Percentiles rank a stretch among this genome's conserved stretches.
Conservation (phyloP, 495 filamentous ascomycete genomes). For the Saxophila tyrrhenica region DNA sequence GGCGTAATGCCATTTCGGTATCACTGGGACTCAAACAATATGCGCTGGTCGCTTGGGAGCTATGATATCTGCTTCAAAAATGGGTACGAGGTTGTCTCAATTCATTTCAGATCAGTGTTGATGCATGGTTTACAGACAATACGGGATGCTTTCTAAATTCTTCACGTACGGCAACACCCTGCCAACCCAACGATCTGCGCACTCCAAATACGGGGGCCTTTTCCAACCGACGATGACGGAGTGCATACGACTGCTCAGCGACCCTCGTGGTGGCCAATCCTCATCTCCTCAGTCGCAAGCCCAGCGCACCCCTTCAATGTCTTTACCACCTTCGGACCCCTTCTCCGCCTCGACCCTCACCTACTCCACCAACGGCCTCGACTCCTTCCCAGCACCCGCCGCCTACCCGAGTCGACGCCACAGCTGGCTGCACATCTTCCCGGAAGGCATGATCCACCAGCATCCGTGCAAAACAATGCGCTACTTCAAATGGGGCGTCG, state of each 20-base stretch:
- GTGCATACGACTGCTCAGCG: slow-evolving; percentile 69
- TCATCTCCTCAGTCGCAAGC: slow-evolving; percentile 1
- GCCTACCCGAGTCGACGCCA: slow-evolving; percentile 41
- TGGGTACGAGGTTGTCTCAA: slow-evolving; percentile 32
- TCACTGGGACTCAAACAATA: slow-evolving; percentile 55
- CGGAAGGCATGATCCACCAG: slow-evolving; percentile 89
- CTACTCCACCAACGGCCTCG: slow-evolving; percentile 51
- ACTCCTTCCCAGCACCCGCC: slow-evolving; percentile 48
- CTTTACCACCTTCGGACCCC: slow-evolving; percentile 18
- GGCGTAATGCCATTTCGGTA: slow-evolving; percentile 67
- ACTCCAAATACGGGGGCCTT: slow-evolving; percentile 64
- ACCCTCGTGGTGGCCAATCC: slow-evolving; percentile 4
- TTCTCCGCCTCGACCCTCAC: slow-evolving; percentile 45
- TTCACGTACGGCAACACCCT: slow-evolving; percentile 81
- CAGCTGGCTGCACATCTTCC: slow-evolving; percentile 90
- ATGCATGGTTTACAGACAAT: slow-evolving; percentile 3
- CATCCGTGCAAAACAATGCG: slow-evolving; percentile 66
- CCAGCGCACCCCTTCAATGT: slow-evolving; percentile 19
- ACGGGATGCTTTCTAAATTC: slow-evolving; percentile 51
- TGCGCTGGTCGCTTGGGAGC: slow-evolving; percentile 77
- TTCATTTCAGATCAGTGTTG: background rate
- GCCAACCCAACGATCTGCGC: slow-evolving; percentile 67
- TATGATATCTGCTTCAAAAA: slow-evolving; percentile 87
- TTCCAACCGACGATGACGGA: slow-evolving; percentile 85
- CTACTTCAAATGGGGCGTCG: slow-evolving; percentile 96